These are phyloP conservation scores for Solanum peruvianum DNA, from an alignment of 257 asterid species.

Conservation along the genomic window DNA sequence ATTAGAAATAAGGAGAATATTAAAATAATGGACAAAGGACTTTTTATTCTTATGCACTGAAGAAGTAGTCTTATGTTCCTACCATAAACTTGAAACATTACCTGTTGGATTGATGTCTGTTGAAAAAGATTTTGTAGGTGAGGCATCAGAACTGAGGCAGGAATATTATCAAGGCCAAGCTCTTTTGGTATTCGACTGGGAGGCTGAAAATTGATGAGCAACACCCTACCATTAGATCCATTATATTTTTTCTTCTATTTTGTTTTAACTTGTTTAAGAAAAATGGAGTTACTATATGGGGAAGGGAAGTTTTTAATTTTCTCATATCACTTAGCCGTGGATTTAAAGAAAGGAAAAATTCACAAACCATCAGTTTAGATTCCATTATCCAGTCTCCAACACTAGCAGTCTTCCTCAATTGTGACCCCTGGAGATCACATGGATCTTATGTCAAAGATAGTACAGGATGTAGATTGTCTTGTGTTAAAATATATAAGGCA, in stretches of 20 bases:
- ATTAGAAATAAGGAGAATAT: neutral
- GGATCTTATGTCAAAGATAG: constrained; percentile 10
- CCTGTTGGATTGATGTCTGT: constrained; percentile 95
- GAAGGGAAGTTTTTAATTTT: neutral
- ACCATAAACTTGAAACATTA: neutral
- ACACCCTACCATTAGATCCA: neutral
- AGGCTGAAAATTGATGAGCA: constrained; percentile 49
- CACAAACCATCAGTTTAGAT: constrained; percentile 62
- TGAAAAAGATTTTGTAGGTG: constrained; percentile 94
- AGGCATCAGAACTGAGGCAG: constrained; percentile 84
- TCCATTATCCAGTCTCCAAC: constrained; percentile 89
- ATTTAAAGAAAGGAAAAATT: constrained; percentile 3
- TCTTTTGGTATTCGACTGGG: constrained; percentile 49
- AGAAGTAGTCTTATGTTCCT: neutral
- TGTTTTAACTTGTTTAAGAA: neutral
- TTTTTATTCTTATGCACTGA: neutral
- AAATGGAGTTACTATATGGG: neutral
- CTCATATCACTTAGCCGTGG: neutral
- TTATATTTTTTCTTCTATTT: neutral
- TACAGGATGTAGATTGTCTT: constrained; percentile 8
- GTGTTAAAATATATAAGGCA: neutral
- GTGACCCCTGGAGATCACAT: constrained; percentile 59
- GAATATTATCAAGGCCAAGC: constrained; percentile 37
- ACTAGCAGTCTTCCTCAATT: constrained; percentile 88
- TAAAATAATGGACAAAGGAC: neutral